Percentiles rank a stretch among this genome's conserved stretches.
Evolutionary conservation across 441 rosid genomes (phyloP).

Genomic region (Adansonia gregorii): DNA sequence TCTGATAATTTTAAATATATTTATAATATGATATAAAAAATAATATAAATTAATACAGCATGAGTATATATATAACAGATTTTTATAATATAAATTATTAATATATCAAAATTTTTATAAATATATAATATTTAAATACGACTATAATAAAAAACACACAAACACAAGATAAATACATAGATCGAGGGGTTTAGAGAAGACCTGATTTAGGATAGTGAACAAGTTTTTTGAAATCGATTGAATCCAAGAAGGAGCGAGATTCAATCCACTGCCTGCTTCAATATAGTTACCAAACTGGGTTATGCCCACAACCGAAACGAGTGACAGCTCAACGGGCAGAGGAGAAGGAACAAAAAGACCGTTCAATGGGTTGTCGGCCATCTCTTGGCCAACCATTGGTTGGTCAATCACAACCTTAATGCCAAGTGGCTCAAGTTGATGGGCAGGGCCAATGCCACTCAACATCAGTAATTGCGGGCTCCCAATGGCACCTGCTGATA

Average conservation of each 20-base stretch:
- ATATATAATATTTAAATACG: no score
- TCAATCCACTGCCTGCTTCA: slow-evolving; percentile 52
- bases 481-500: not conserved
- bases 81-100: no score
- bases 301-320: slow-evolving; percentile 56
- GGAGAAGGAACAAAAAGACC: slow-evolving; percentile 48
- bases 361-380: slow-evolving; percentile 62
- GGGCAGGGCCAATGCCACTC: not conserved
- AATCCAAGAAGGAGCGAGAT: slow-evolving; percentile 33
- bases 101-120: no score
- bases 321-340: slow-evolving; percentile 50
- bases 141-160: no score
- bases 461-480: not conserved
- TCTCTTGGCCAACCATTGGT: slow-evolving; percentile 58
- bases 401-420: slow-evolving; percentile 29
- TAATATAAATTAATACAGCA: no score
- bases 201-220: not conserved
- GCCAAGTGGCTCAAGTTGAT: not conserved
- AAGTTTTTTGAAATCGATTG: slow-evolving; percentile 11
- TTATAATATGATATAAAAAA: no score
- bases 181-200: not conserved
- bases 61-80: no score
- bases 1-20: no score
- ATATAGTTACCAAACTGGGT: slow-evolving; percentile 44
- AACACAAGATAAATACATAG: no score